Base-by-base conservation (phyloP, 371 early-diverging fungal species). In the Nosema granulosis region DNA sequence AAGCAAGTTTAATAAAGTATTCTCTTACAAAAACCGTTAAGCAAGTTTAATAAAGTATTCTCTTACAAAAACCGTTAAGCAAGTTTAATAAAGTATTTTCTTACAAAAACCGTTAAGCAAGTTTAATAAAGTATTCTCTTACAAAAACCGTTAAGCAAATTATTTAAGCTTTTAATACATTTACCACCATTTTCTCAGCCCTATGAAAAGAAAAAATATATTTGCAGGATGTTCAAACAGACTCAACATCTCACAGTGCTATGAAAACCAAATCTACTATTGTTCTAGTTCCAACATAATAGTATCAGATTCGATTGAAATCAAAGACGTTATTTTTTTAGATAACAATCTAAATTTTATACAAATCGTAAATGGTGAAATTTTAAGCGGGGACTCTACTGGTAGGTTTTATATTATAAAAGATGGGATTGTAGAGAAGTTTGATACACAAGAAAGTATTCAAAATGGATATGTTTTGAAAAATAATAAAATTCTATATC, bases 291-390 rank as follows among this genome's bases (percentile, higher is more conserved):
- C 63, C 1, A 63, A 63, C 22, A 63, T 63, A n/a, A 16, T 63
- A 18, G 37, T 63, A 32, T 35, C 63, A 20, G 32, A 31, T 35
- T 16, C 13, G 18, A 37, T 9, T 9, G 22, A 63, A 63, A 20
- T 63, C 1, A 4, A 63, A 35, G 20, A 32, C 11, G 6, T 32
- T 1, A 37, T 63, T 13, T 35, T 35, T 63, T 63, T 63, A 35
- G 63, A 63, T n/a, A 37, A 37, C 22, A n/a, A 12, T 63, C 37
- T 63, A 37, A 63, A 63, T 35, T 63, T 63, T 35, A 6, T 63
- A 63, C 13, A 35, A 35, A 43, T 63, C 1, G 0, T 20, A 1
- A 63, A 31, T 11, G 26, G 37, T 35, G 12, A 35, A 26, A 13
- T 63, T 12, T 3, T 63, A 3, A 18, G 18, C 22, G 63, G 63